A percentile compares a stretch with the other conserved stretches of the same genome.
Evolutionary conservation across 1,284 basidiomycete genomes (phyloP).

Genomic region (Ceratobasidium sp.): DNA sequence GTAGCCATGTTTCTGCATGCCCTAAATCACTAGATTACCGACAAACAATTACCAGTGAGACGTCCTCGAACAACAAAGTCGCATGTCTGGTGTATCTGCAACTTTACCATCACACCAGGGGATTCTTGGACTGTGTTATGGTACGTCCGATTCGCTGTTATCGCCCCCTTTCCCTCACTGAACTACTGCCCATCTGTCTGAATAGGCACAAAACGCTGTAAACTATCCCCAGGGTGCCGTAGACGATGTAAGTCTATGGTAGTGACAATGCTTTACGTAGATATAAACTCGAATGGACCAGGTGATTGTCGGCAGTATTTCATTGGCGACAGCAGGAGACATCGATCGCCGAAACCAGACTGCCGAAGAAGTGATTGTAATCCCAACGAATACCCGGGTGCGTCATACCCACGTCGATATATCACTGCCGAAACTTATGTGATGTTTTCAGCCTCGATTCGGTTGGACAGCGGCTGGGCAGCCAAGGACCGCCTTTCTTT

Average conservation of each 20-base stretch:
- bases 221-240: too few species aligned
- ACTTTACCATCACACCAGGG: conserved; percentile 73
- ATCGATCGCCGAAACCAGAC: conserved; percentile 19
- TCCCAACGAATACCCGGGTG: too few species aligned
- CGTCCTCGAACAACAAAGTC: conserved; percentile 75
- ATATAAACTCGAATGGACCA: too few species aligned
- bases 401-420: too few species aligned
- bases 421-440: neutral
- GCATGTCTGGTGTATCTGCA: conserved; percentile 76
- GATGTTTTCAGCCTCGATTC: neutral
- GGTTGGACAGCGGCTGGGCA: conserved; percentile 54
- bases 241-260: too few species aligned
- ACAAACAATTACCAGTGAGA: conserved; percentile 72
- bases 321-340: neutral
- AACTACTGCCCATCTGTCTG: too few species aligned
- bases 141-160: conserved; percentile 55
- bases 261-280: too few species aligned
- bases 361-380: conserved; percentile 27
- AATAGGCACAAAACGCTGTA: too few species aligned
- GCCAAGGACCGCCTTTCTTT: conserved; percentile 71
- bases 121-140: conserved; percentile 72
- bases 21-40: too few species aligned
- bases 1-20: too few species aligned
- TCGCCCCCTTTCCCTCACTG: neutral
- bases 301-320: conserved; percentile 37